Base-by-base conservation (phyloP, 495 filamentous ascomycete genomes). In the Penicillium paradoxum region DNA sequence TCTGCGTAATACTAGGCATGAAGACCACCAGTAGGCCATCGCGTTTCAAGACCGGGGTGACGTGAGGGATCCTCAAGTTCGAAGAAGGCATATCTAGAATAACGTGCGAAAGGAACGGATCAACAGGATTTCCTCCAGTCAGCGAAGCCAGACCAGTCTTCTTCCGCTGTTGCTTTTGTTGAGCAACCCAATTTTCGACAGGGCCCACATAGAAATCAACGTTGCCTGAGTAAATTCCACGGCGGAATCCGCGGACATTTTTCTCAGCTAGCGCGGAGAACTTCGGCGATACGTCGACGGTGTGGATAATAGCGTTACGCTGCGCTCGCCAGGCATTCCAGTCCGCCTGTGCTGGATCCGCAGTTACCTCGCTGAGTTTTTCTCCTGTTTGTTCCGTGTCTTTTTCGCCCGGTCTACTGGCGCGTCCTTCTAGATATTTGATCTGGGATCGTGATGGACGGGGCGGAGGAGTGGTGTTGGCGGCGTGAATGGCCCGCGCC, bases 1-100 rank as follows among this genome's bases (percentile, higher is more conserved):
- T 87, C 67, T 91, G 89, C 6, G 86, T 89, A 51, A 92, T 81
- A 55, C 81, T 88, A 3, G 88, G 88, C 65, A 80, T 82, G 63
- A 88, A 92, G 15, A 88, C 80, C 21, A 82, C 70, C 2, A 92
- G 66, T 4, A 77, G 59, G 1, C 86, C 88, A 64, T 87, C 76
- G 0, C 73, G 68, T 19, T 75, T 73, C 50, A 91, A 62, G n/a
- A 81, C 76, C 11, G 76, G 66, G 0, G 74, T 68, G 22, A 87
- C 75, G 48, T 77, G 74, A 1, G 69, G 72, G n/a, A 91, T 71
- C 55, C 86, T 77, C 11, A 69, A 46, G 30, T 88, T 68, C 0
- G 80, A 72, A 21, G 68, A 73, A 6, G 89, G 87, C 57, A 92
- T 75, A 62, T 92, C 87, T 42, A 92, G 75, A 49, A 91, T 75